Percentiles rank a stretch among this genome's conserved stretches.
Conservation (phyloP, 208 protist species). For the Vickermania ingenoplastis region DNA sequence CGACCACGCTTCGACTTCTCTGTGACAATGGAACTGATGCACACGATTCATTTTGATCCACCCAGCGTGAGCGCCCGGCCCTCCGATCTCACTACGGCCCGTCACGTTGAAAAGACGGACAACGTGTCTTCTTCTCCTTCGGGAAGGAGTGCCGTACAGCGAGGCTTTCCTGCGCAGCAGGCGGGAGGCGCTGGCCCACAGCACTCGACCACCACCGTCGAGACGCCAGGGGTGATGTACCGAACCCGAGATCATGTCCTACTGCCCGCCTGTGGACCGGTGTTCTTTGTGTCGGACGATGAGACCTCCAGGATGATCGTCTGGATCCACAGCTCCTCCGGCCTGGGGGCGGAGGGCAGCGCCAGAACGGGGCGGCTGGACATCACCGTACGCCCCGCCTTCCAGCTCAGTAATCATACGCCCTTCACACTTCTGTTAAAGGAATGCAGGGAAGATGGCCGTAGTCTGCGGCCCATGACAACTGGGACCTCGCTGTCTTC, state of each 20-base stretch:
- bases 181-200: too few species aligned
- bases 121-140: too few species aligned
- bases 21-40: too few species aligned
- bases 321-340: neutral
- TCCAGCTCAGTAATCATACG: slow-evolving; percentile 69
- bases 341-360: neutral
- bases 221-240: neutral
- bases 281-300: neutral
- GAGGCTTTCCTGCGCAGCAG: too few species aligned
- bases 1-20: too few species aligned
- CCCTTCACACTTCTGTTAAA: slow-evolving; percentile 40
- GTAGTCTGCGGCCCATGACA: slow-evolving; percentile 10
- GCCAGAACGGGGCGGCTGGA: neutral
- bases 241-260: neutral
- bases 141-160: too few species aligned
- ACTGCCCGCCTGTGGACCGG: neutral
- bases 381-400: slow-evolving; percentile 15
- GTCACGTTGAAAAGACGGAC: too few species aligned
- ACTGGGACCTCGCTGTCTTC: neutral
- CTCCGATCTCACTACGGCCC: too few species aligned
- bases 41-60: too few species aligned
- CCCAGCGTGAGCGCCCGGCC: too few species aligned
- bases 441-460: slow-evolving; percentile 43
- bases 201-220: too few species aligned
- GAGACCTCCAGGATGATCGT: neutral